Conservation (phyloP, 176 grass and related monocot genomes). For the Oryza australiensis region DNA sequence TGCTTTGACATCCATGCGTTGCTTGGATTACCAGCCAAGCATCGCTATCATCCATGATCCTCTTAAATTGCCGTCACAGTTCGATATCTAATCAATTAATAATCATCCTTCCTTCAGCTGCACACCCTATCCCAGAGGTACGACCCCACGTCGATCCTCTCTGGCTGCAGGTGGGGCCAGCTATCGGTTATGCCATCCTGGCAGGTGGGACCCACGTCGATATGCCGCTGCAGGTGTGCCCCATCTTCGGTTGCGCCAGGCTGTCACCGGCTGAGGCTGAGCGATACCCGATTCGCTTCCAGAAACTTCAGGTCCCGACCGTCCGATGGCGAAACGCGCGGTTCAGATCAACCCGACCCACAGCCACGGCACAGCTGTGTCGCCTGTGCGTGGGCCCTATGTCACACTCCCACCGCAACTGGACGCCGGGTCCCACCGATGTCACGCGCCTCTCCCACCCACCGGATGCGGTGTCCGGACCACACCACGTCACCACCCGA, state of each 20-base stretch:
- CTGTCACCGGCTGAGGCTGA: neutral
- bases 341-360: neutral
- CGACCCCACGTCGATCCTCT: neutral
- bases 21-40: slow-evolving; percentile 41
- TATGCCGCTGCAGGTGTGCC: neutral
- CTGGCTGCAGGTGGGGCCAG: neutral
- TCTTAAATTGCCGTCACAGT: neutral
- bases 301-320: neutral
- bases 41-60: slow-evolving; percentile 11
- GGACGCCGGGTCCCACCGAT: neutral
- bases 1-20: slow-evolving; percentile 12
- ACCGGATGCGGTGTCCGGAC: too few species aligned
- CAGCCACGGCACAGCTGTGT: neutral
- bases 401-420: neutral
- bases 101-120: neutral
- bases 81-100: neutral
- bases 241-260: neutral
- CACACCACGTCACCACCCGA: too few species aligned
- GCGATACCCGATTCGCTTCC: neutral
- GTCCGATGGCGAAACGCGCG: neutral
- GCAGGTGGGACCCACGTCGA: neutral
- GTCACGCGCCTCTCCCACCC: neutral
- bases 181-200: slow-evolving; percentile 3
- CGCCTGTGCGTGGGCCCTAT: neutral
- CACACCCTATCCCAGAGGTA: neutral